Evolutionary conservation across 768 basidiomycete species (phyloP).

Genomic region (Crucibulum laeve): DNA sequence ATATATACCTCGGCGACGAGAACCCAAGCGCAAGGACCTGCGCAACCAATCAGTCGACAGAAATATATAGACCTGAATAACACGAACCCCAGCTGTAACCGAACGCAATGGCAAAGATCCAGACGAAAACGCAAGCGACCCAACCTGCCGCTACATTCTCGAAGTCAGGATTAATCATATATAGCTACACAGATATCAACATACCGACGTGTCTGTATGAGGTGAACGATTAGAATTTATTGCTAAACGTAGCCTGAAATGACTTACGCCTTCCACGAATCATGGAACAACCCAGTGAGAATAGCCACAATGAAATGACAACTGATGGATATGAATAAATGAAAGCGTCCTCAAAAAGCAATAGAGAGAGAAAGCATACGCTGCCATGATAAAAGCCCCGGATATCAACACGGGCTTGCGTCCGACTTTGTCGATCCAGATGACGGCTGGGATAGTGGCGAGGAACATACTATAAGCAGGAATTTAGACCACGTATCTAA

Average conservation of each 20-base stretch:
- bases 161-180: not conserved
- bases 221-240: constrained; percentile 3
- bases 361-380: constrained; percentile 26
- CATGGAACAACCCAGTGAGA: constrained; percentile 53
- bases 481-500: not conserved
- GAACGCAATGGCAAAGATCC: constrained; percentile 69
- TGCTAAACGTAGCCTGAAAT: not conserved
- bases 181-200: constrained; percentile 7
- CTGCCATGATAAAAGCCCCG: constrained; percentile 73
- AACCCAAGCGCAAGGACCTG: constrained; percentile 71
- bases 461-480: constrained; percentile 54
- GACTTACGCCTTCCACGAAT: constrained; percentile 47
- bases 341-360: not conserved
- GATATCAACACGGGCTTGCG: constrained; percentile 70
- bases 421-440: constrained; percentile 76
- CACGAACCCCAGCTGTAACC: constrained; percentile 69
- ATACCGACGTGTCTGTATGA: constrained; percentile 25
- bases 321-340: constrained; percentile 18
- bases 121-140: constrained; percentile 66
- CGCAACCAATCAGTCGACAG: not conserved
- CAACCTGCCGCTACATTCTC: constrained; percentile 55
- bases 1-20: constrained; percentile 54
- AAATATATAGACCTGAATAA: not conserved
- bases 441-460: constrained; percentile 75
- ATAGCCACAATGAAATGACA: constrained; percentile 71